Base-by-base conservation (phyloP, 2,329 filamentous ascomycete genomes). In the Claviceps purpurea region DNA sequence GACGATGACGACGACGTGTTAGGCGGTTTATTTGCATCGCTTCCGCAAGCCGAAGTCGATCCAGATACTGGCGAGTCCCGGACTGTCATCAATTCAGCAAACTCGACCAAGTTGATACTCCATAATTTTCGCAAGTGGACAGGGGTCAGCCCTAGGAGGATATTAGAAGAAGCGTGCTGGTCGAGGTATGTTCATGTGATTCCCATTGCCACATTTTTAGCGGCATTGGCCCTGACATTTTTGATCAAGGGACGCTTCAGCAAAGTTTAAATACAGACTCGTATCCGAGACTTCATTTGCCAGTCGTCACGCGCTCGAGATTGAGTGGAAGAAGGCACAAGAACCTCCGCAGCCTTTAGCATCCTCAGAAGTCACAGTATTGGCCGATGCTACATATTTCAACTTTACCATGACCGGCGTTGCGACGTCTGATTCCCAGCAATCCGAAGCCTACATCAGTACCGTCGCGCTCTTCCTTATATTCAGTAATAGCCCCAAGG, bases 381-480 rank as follows among this genome's bases (percentile, higher is more conserved):
- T 67, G 24, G 65, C 71, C 11, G 70, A 72, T 14, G 70, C 77
- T 5, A 75, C 68, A 18, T 72, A 73, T 38, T 80, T 84, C 24
- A 78, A 72, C 11, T 81, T 93, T 58, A 85, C 82, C 43, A 95
- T 96, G 85, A 74, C 70, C 4, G 75, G 76, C 0, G 68, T 94
- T 44, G 85, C 89, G 11, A 85, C 89, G 0, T 81, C 89, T 0
- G 85, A 89, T 50, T 59, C 74, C 13, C 81, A 83, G 57, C 90
- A 98, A 64, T 94, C 93, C 5, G 90, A 97, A 65, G 84, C 84
- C 1, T 97, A 84, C 59, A 77, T 93, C 43, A 87, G 89, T 5
- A 95, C 89, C 0, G 75, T 81, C 13, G 88, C 86, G 1, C 70
- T 98, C 1, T 96, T 95, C 64, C 76, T 87, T 42, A 74, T 95